phyloP scores from a whole-genome alignment of 2,329 filamentous ascomycete genomes.

The Fusarium transvaalense region DNA sequence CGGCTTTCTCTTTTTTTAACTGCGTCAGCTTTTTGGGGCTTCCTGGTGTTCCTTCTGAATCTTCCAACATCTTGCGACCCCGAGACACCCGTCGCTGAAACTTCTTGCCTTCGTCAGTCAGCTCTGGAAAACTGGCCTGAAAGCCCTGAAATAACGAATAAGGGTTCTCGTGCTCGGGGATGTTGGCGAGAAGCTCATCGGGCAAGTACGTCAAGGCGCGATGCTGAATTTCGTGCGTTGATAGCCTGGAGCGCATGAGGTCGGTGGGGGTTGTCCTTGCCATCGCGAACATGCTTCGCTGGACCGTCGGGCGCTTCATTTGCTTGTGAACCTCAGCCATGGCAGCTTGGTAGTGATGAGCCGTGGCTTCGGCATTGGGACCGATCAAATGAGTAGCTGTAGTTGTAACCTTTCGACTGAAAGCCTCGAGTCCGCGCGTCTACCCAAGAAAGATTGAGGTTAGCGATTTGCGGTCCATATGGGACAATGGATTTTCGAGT shows the following conservation, averaged over 20 bases:
- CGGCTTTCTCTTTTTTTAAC: conserved; percentile 83
- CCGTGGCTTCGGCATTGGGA: conserved; percentile 65
- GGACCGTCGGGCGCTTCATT: conserved; percentile 83
- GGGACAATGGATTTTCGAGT: conserved; percentile 37
- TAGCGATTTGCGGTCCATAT: conserved; percentile 32
- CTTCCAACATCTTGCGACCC: conserved; percentile 80
- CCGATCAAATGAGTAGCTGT: conserved; percentile 92
- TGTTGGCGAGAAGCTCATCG: conserved; percentile 89
- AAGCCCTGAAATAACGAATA: conserved; percentile 98
- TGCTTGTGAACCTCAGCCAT: conserved; percentile 92
- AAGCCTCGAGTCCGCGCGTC: conserved; percentile 90
- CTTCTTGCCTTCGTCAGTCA: conserved; percentile 77
- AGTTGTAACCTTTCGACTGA: conserved; percentile 93
- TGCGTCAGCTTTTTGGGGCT: conserved; percentile 76
- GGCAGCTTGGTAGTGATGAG: conserved; percentile 84
- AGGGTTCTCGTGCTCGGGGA: conserved; percentile 85
- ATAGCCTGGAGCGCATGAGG: conserved; percentile 90
- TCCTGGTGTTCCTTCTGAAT: conserved; percentile 66
- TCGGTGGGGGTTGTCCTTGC: conserved; percentile 93
- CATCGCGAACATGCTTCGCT: conserved; percentile 92
- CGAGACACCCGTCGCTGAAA: conserved; percentile 78
- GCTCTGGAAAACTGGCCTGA: conserved; percentile 84
- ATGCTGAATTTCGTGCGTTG: conserved; percentile 91
- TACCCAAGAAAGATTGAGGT: conserved; percentile 55
- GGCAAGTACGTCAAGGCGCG: conserved; percentile 89